A percentile compares a stretch with the other conserved stretches of the same genome.
Conservation (phyloP, 2,329 filamentous ascomycete species). For the Cadophora sp. region DNA sequence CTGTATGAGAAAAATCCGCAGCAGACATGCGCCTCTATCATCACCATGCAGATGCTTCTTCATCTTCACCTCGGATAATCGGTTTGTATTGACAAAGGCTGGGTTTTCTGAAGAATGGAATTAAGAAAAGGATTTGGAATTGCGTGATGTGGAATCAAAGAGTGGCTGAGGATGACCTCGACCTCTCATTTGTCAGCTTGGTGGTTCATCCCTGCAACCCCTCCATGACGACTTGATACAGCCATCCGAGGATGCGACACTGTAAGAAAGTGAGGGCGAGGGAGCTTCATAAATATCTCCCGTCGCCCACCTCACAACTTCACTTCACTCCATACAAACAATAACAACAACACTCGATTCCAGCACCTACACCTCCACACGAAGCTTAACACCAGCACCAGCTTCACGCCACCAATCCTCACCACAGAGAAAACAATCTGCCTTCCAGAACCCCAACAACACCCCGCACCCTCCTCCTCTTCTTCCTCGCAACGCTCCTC, state of each 20-base stretch:
- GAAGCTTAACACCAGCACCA: background rate
- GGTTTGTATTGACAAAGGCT: background rate
- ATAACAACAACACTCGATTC: conserved; percentile 14
- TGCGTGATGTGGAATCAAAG: conserved; percentile 19
- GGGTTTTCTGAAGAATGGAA: background rate
- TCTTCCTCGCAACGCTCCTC: conserved; percentile 42
- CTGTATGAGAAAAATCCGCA: too few relatives aligned
- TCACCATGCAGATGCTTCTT: background rate
- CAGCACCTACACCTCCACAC: background rate
- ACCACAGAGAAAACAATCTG: conserved; percentile 10
- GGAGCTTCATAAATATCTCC: conserved; percentile 14
- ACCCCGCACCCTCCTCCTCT: conserved; percentile 24
- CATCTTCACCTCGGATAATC: background rate
- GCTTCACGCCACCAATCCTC: conserved; percentile 2
- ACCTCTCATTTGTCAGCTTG: conserved; percentile 26
- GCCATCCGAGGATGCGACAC: conserved; percentile 24
- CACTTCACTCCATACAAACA: conserved; percentile 6
- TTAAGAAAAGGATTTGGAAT: conserved; percentile 22
- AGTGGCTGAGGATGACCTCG: conserved; percentile 16
- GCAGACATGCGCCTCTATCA: too few relatives aligned
- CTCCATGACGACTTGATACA: conserved; percentile 35
- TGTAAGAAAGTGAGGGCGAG: background rate
- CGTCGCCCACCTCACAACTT: background rate
- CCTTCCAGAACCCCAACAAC: conserved; percentile 6
- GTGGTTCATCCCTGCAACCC: conserved; percentile 19